Evolutionary conservation across 345 rosid species (phyloP).

Genomic region (Rhodamnia argentea): DNA sequence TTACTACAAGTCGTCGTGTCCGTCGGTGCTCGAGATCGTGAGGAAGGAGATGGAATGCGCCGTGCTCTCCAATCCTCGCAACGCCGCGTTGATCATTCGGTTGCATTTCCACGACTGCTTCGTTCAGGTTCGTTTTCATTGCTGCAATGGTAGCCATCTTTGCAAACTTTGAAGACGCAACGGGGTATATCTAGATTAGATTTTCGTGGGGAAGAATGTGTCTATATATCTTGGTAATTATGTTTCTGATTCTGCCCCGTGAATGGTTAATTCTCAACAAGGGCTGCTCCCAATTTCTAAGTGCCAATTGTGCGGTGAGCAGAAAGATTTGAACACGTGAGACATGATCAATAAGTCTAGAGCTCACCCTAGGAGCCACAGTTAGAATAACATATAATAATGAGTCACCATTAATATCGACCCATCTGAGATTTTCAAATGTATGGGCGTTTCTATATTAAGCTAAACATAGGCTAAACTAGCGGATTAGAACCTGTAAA

Average conservation of each 20-base stretch:
- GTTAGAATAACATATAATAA: neutral
- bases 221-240: neutral
- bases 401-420: too few relatives aligned
- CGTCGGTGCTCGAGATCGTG: constrained; percentile 47
- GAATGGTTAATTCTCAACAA: neutral
- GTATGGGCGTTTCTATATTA: too few relatives aligned
- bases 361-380: neutral
- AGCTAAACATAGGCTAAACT: neutral
- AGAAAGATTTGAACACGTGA: neutral
- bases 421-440: too few relatives aligned
- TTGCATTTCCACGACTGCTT: constrained; percentile 92
- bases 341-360: neutral
- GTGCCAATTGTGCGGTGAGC: neutral
- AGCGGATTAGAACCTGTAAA: neutral
- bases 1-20: constrained; percentile 66
- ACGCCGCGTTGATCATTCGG: constrained; percentile 59
- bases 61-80: constrained; percentile 72
- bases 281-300: neutral
- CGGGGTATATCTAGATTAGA: neutral
- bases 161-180: neutral
- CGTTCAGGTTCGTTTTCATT: constrained; percentile 44
- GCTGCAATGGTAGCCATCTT: neutral
- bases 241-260: neutral
- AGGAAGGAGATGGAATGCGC: constrained; percentile 88
- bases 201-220: neutral